phyloP scores from a whole-genome alignment of 805 yeast genomes.

The Saccharomycopsis amapae region DNA sequence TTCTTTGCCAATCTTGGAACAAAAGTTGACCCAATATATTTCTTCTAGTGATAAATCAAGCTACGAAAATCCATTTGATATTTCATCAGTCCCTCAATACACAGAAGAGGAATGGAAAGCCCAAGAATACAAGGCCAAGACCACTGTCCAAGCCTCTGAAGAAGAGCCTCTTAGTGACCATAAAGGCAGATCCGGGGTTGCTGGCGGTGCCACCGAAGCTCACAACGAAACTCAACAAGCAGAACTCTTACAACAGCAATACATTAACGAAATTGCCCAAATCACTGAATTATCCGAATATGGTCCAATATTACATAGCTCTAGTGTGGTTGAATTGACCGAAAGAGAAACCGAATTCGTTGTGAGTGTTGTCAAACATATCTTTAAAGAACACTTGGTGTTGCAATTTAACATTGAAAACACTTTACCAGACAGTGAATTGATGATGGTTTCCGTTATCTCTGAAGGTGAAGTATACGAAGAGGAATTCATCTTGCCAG shows the following conservation, averaged over 20 bases:
- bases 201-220: slow-evolving; percentile 20
- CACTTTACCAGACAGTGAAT: slow-evolving; percentile 69
- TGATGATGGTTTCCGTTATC: slow-evolving; percentile 69
- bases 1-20: slow-evolving; percentile 73
- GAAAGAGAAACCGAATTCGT: slow-evolving; percentile 92
- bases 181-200: slow-evolving; percentile 20
- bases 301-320: slow-evolving; percentile 71
- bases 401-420: slow-evolving; percentile 80
- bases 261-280: slow-evolving; percentile 58
- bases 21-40: slow-evolving; percentile 66
- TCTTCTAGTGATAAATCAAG: slow-evolving; percentile 40
- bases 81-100: slow-evolving; percentile 55
- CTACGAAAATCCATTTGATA: slow-evolving; percentile 59
- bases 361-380: slow-evolving; percentile 75
- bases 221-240: slow-evolving; percentile 22
- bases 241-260: slow-evolving; percentile 51
- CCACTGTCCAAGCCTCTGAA: slow-evolving; percentile 26
- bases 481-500: slow-evolving; percentile 70
- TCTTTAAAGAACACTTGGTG: slow-evolving; percentile 65
- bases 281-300: slow-evolving; percentile 68
- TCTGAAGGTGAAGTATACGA: slow-evolving; percentile 47
- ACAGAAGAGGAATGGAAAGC: slow-evolving; percentile 65
- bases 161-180: slow-evolving; percentile 25
- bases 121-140: slow-evolving; percentile 50
- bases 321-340: slow-evolving; percentile 60